Base-by-base conservation (phyloP, 2,329 filamentous ascomycete genomes). In the Arthrobotrys sphaeroides region DNA sequence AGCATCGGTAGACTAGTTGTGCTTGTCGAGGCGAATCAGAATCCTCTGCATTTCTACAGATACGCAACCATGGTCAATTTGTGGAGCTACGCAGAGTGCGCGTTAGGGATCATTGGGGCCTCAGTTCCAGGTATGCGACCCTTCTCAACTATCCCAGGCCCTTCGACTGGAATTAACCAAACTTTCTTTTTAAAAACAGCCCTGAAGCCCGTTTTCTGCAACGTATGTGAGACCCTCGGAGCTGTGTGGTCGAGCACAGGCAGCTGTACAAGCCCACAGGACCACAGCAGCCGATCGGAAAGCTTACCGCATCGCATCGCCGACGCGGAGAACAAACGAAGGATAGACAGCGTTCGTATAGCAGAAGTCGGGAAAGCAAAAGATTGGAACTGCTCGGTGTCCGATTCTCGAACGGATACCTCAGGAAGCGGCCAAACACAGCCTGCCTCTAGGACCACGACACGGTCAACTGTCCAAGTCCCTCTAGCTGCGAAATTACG, bases 71-170 rank as follows among this genome's bases (percentile, higher is more conserved):
- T 24, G 20, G 36, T 64, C 5, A 60, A 64, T 26, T 59, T 47
- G 16, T 69, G 64, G 72, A 69, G 62, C 16, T 75, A 51, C 40
- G 31, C 64, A 6, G 64, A 75, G 28, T 69, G 64, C 28, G 47
- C 64, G 16, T n/a, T 75, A 7, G 72, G 72, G 2, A 64, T 75
- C 20, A 75, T 75, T 43, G 72, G 72, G 12, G 72, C 64, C 3
- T 61, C 72, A 16, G 20, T 57, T 69, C 72, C 72, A 28, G 70
- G 70, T 74, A 72, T 5, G 61, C 40, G 7, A 6, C n/a, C n/a
- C n/a, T n/a, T n/a, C n/a, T n/a, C n/a, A n/a, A n/a, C n/a, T n/a
- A n/a, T n/a, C n/a, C n/a, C n/a, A n/a, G n/a, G n/a, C n/a, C n/a
- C n/a, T n/a, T n/a, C n/a, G n/a, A 2, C 20, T 22, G 22, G 7